Conservation (phyloP, 1,284 basidiomycete genomes). For the Moniliella sp. region DNA sequence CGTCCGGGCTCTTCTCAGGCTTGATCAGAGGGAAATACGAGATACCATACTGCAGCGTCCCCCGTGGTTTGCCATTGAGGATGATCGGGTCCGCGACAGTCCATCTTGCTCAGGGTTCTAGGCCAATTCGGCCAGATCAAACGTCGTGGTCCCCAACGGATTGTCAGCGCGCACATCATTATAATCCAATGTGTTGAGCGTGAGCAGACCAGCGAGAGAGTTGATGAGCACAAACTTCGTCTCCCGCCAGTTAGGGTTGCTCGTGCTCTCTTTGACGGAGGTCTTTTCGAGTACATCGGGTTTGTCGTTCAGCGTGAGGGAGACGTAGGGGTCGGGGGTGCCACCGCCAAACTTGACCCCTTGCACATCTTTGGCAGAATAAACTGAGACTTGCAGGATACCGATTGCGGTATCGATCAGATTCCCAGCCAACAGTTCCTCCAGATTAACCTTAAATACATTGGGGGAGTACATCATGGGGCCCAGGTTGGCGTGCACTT, state of each 20-base stretch:
- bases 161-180: conserved; percentile 72
- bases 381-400: conserved; percentile 65
- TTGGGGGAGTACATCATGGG: conserved; percentile 45
- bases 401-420: conserved; percentile 55
- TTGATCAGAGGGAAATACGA: conserved; percentile 75
- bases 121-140: conserved; percentile 52
- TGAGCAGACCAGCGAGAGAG: conserved; percentile 56
- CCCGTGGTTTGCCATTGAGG: conserved; percentile 68
- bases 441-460: conserved; percentile 80
- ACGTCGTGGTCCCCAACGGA: conserved; percentile 53
- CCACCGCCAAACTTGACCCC: conserved; percentile 74
- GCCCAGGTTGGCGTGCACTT: conserved; percentile 47
- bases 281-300: conserved; percentile 50
- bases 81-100: conserved; percentile 49
- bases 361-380: conserved; percentile 45
- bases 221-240: conserved; percentile 78
- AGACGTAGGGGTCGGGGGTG: conserved; percentile 70
- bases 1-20: conserved; percentile 47
- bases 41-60: conserved; percentile 55
- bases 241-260: conserved; percentile 73
- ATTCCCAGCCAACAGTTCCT: conserved; percentile 75
- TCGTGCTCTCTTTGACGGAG: conserved; percentile 49
- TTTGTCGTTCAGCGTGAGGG: conserved; percentile 53
- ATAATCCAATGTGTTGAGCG: conserved; percentile 60
- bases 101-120: conserved; percentile 69